Base-by-base conservation (phyloP, 139 green algal genomes). In the Spirogloea muscicola region DNA sequence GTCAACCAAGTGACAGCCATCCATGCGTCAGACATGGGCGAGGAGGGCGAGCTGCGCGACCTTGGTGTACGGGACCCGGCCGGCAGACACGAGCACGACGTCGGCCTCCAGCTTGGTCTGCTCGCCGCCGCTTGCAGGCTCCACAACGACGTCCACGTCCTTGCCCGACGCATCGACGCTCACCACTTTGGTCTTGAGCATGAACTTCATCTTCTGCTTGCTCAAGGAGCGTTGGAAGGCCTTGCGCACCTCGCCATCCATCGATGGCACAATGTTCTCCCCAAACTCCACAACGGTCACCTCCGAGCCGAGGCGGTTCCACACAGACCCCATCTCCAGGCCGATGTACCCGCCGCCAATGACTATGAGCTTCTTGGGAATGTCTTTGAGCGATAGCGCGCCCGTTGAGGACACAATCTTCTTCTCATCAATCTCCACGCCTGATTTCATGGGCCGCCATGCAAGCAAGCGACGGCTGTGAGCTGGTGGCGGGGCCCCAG, bases 171-270 rank as follows among this genome's bases (percentile, higher is more conserved):
- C 65, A 49, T 88, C 79, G 6, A 89, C 90, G 21, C 61, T 76
- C 5, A 83, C 89, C 18, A 97, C 87, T 58, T 85, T 84, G 0
- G 71, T 85, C 18, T 78, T 49, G 34, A 97, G 87, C 88, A 93
- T 97, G 87, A 98, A 97, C 78, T 97, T 96, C 51, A 99, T 85
- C 27, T 93, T 93, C 82, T 98, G 93, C 90, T 99, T 98, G 51
- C 91, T 77, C 42, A 99, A 86, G 0, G 85, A 79, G 37, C 95
- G 87, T 83, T 96, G 85, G 84, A 98, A 98, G 1, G 67, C 55
- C 18, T 84, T 87, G 3, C 93, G 88, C 6, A 98, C 69, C 76
- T 98, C 92, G 9, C 62, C 52, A 66, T 89, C 93, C 90, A 98
- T 96, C 43, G 84, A 85, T 0, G 92, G 89, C 16, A 95, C 91